phyloP scores from a whole-genome alignment of 306 rosid species.

The Rubus idaeus region DNA sequence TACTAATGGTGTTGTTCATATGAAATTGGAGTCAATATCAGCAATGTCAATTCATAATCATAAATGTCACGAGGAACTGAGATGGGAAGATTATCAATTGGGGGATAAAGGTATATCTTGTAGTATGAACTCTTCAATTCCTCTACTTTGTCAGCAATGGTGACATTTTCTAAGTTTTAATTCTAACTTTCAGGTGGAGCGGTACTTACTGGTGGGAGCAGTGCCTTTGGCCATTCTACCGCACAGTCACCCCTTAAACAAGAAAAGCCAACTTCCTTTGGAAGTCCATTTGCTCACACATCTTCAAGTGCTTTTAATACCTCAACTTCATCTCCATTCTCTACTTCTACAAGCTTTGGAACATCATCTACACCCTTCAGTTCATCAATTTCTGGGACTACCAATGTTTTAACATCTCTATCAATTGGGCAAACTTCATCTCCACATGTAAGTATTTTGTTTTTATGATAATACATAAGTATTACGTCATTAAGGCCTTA shows the following conservation, averaged over 20 bases:
- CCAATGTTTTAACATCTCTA: constrained; percentile 40
- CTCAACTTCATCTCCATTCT: constrained; percentile 45
- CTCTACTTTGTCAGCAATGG: not conserved
- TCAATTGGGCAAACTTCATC: constrained; percentile 38
- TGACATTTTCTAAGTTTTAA: constrained; percentile 9
- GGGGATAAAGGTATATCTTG: constrained; percentile 72
- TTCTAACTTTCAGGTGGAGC: constrained; percentile 64
- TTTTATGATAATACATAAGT: not conserved
- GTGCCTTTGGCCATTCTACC: constrained; percentile 49
- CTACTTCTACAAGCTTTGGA: too few relatives aligned
- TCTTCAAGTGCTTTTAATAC: constrained; percentile 61
- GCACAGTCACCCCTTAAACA: constrained; percentile 32
- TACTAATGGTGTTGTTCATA: constrained; percentile 38
- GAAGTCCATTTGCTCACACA: constrained; percentile 49
- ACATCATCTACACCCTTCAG: too few relatives aligned
- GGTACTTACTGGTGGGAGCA: constrained; percentile 42
- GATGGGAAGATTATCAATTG: constrained; percentile 94
- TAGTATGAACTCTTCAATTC: not conserved
- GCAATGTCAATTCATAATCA: constrained; percentile 78
- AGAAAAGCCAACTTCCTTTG: not conserved
- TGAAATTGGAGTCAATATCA: constrained; percentile 78
- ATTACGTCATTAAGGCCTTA: not conserved
- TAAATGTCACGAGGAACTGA: constrained; percentile 83
- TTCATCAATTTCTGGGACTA: constrained; percentile 40
- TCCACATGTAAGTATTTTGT: constrained; percentile 21